A percentile compares a stretch with the other conserved stretches of the same genome.
These are phyloP conservation scores for Stemphylium beticola DNA, from an alignment of 2,329 filamentous ascomycete genomes.

Conservation along the genomic window DNA sequence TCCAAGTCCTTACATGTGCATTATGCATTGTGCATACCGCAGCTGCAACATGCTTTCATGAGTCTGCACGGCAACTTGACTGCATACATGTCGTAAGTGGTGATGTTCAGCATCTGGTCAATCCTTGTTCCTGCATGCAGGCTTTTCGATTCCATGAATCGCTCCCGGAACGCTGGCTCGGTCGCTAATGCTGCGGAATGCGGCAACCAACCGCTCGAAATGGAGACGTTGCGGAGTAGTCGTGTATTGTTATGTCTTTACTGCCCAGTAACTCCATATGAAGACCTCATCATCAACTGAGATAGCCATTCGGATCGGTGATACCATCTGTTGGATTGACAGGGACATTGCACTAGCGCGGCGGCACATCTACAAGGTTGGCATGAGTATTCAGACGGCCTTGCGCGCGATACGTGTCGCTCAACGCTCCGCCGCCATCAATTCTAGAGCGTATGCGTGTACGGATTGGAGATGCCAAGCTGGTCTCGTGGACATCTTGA, in stretches of 20 bases:
- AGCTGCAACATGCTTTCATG: neutral
- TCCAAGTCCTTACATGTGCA: constrained; percentile 1
- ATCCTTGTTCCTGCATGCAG: neutral
- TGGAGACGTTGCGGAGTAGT: neutral
- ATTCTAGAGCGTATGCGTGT: neutral
- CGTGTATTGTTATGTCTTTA: neutral
- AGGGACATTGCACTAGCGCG: neutral
- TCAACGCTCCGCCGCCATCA: neutral
- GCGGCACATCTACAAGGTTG: neutral
- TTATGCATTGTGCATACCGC: neutral
- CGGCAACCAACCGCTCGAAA: neutral
- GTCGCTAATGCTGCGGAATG: neutral
- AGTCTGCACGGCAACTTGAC: neutral
- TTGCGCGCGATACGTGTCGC: neutral
- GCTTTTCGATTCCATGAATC: neutral
- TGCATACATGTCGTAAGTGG: neutral
- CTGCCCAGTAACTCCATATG: neutral
- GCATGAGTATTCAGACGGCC: neutral
- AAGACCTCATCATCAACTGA: neutral
- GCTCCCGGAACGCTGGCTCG: neutral
- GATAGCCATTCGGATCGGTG: neutral
- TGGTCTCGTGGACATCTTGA: neutral
- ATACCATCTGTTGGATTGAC: neutral
- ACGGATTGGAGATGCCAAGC: neutral
- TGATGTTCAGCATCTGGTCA: neutral